These are phyloP conservation scores for Fusarium torulosum DNA, from an alignment of 2,329 filamentous ascomycete genomes.

Conservation along the genomic window DNA sequence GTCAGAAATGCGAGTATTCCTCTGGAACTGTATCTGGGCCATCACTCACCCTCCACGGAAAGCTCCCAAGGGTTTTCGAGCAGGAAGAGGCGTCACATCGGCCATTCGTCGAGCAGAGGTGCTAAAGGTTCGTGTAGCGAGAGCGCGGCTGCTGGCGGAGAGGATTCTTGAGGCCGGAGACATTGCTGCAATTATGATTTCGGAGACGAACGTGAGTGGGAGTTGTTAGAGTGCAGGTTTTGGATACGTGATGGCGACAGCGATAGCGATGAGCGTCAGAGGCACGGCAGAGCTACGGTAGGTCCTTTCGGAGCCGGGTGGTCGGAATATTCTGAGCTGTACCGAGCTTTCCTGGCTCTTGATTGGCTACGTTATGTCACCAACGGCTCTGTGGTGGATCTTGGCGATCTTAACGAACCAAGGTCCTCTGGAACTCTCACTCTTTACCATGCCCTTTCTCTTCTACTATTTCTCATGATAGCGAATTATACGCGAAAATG, in stretches of 20 bases:
- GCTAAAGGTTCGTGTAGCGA: conserved; percentile 61
- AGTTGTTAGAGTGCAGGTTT: conserved; percentile 32
- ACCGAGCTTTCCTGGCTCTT: conserved; percentile 29
- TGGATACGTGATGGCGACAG: conserved; percentile 27
- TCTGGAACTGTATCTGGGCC: not conserved
- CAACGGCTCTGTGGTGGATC: conserved; percentile 36
- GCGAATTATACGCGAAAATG: conserved; percentile 55
- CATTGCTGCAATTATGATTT: conserved; percentile 54
- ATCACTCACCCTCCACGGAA: conserved; percentile 70
- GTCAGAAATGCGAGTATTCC: conserved; percentile 19
- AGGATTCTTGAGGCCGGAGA: conserved; percentile 59
- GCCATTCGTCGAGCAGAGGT: conserved; percentile 62
- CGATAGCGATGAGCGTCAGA: conserved; percentile 42
- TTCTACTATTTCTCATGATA: conserved; percentile 15
- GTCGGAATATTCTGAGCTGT: conserved; percentile 48
- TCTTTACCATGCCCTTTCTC: not conserved
- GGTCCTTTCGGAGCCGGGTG: conserved; percentile 35
- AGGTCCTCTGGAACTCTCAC: not conserved
- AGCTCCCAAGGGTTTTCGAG: conserved; percentile 69
- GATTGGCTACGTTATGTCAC: conserved; percentile 47
- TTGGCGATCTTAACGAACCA: conserved; percentile 21
- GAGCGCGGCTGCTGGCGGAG: conserved; percentile 56
- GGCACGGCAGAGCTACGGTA: conserved; percentile 28
- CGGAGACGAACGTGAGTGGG: conserved; percentile 1
- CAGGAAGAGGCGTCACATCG: conserved; percentile 63